phyloP scores from a whole-genome alignment of 1,284 basidiomycete species.

The Boletellus deceptivus region DNA sequence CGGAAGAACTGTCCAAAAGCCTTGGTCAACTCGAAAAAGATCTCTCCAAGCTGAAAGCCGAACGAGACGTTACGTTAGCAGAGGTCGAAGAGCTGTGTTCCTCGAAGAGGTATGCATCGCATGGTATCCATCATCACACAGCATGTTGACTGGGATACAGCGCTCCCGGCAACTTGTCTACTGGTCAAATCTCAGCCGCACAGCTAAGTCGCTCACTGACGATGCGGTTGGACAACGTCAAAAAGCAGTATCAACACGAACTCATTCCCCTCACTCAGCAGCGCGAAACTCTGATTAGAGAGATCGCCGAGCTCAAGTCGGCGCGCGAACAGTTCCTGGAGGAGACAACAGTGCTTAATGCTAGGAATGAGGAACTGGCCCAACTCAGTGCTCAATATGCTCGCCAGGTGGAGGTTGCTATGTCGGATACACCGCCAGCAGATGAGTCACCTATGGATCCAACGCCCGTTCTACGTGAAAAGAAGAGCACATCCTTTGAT shows the following conservation, averaged over 20 bases:
- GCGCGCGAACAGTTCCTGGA: conserved; percentile 86
- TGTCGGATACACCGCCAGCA: conserved; percentile 36
- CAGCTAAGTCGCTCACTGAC: conserved; percentile 75
- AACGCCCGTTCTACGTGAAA: conserved; percentile 27
- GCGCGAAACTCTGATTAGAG: conserved; percentile 75
- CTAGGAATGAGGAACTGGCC: conserved; percentile 89
- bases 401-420: conserved; percentile 63
- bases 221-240: conserved; percentile 86
- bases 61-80: conserved; percentile 88
- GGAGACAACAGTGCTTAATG: conserved; percentile 87
- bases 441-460: conserved; percentile 20
- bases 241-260: conserved; percentile 84
- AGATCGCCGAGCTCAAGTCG: conserved; percentile 86
- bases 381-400: conserved; percentile 81
- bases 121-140: conserved; percentile 10
- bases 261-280: conserved; percentile 82
- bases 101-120: conserved; percentile 55
- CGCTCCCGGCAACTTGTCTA: conserved; percentile 22
- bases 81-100: conserved; percentile 90
- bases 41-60: conserved; percentile 82
- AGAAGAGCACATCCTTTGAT: conserved; percentile 37
- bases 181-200: conserved; percentile 42
- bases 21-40: conserved; percentile 82
- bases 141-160: conserved; percentile 24
- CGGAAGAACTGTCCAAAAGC: conserved; percentile 75